Percentiles rank a stretch among this genome's conserved stretches.
phyloP scores from a whole-genome alignment of 1,139 yeast species.

The Suhomyces anneliseae region DNA sequence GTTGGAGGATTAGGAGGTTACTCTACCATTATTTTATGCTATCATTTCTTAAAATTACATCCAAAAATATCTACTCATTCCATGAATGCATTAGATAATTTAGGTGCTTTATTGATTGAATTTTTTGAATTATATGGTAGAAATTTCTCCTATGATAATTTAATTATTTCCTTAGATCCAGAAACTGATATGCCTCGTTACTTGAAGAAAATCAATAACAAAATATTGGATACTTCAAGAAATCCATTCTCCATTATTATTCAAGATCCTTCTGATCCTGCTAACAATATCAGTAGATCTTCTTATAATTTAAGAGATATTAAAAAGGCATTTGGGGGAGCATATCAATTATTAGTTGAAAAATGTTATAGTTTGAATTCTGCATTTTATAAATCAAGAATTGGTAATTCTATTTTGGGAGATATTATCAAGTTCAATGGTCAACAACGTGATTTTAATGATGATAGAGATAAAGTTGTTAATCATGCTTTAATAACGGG shows the following conservation, averaged over 20 bases:
- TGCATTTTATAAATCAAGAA: slow-evolving; percentile 66
- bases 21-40: slow-evolving; percentile 83
- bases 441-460: slow-evolving; percentile 73
- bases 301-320: slow-evolving; percentile 80
- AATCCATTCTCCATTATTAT: slow-evolving; percentile 71
- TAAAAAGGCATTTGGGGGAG: slow-evolving; percentile 88
- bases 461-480: slow-evolving; percentile 63
- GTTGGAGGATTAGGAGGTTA: slow-evolving; percentile 97
- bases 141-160: slow-evolving; percentile 82
- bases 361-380: slow-evolving; percentile 59
- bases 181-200: slow-evolving; percentile 53
- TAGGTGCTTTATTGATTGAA: slow-evolving; percentile 87
- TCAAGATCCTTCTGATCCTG: slow-evolving; percentile 85
- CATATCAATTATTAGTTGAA: slow-evolving; percentile 75
- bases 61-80: slow-evolving; percentile 72
- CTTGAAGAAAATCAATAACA: slow-evolving; percentile 55
- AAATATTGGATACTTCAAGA: slow-evolving; percentile 53
- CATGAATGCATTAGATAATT: slow-evolving; percentile 68
- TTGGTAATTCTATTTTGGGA: slow-evolving; percentile 77
- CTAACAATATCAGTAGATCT: slow-evolving; percentile 83
- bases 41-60: slow-evolving; percentile 77
- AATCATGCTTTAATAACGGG: slow-evolving; percentile 57
- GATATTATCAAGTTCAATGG: slow-evolving; percentile 79
- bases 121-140: slow-evolving; percentile 95
- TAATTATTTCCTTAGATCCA: slow-evolving; percentile 62